Conservation (phyloP, 2,329 filamentous ascomycete species). For the Aspergillus cejpii region DNA sequence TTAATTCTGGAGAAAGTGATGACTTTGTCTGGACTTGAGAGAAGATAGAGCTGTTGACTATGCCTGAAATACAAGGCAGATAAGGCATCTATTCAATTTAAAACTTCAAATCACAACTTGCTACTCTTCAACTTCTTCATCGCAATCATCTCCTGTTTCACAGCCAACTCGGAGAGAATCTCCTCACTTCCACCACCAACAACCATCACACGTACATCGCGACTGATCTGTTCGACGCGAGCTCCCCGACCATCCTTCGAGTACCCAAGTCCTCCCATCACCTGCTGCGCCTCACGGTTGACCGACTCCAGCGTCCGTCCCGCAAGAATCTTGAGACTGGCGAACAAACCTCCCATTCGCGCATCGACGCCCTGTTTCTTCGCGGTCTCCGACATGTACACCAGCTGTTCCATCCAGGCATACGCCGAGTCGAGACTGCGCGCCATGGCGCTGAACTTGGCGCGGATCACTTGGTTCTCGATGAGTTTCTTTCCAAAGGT, state of each 20-base stretch:
- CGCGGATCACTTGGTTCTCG: slow-evolving; percentile 51
- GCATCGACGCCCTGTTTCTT: slow-evolving; percentile 14
- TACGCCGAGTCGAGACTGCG: slow-evolving; percentile 51
- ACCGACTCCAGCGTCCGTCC: slow-evolving; percentile 47
- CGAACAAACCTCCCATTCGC: slow-evolving; percentile 19
- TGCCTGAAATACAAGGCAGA: no score
- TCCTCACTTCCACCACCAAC: slow-evolving; percentile 52
- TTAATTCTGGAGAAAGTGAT: no score
- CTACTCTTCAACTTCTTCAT: slow-evolving; percentile 6
- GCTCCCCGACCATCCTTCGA: slow-evolving; percentile 45
- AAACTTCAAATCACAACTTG: no score
- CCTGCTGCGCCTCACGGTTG: slow-evolving; percentile 49
- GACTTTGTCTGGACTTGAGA: no score
- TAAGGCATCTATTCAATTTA: no score
- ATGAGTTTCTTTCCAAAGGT: slow-evolving; percentile 54
- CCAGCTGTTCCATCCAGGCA: slow-evolving; percentile 55
- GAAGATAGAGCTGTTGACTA: no score
- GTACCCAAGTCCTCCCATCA: slow-evolving; percentile 50
- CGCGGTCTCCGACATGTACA: slow-evolving; percentile 38
- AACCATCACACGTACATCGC: slow-evolving; percentile 50
- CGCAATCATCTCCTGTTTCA: slow-evolving; percentile 48
- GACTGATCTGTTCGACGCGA: slow-evolving; percentile 49
- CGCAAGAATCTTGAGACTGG: slow-evolving; percentile 43
- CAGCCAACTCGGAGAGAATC: slow-evolving; percentile 48
- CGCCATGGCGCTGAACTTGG: slow-evolving; percentile 51